Conservation (phyloP, 805 yeast genomes). For the Helenozyma baotianmanensis region DNA sequence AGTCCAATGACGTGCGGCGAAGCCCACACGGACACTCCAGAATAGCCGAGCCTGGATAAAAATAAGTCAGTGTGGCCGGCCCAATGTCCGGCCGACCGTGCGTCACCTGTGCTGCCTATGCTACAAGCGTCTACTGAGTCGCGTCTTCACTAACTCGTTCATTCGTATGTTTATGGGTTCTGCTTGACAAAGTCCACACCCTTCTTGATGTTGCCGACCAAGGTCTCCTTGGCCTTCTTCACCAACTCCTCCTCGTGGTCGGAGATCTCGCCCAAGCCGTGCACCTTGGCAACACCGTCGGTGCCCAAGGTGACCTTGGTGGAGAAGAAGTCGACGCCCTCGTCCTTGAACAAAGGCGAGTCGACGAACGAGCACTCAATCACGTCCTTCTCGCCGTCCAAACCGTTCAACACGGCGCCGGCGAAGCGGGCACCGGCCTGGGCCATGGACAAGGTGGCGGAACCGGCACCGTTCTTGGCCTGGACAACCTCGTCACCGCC, state of each 20-base stretch:
- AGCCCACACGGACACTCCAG: too few species aligned
- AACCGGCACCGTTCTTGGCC: conserved; percentile 92
- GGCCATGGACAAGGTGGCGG: conserved; percentile 92
- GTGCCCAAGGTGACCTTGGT: conserved; percentile 91
- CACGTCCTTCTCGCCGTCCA: conserved; percentile 59
- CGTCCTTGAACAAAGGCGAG: conserved; percentile 74
- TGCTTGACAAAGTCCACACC: conserved; percentile 83
- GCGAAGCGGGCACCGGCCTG: conserved; percentile 82
- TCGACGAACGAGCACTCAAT: conserved; percentile 71
- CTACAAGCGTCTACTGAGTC: too few species aligned
- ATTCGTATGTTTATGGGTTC: conserved; percentile 45
- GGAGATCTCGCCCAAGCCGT: conserved; percentile 68
- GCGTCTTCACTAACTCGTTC: too few species aligned
- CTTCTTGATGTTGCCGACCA: conserved; percentile 86
- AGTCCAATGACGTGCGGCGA: too few species aligned
- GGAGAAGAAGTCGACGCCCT: conserved; percentile 96
- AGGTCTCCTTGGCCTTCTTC: conserved; percentile 79
- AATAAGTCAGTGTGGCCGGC: too few species aligned
- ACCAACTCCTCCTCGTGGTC: conserved; percentile 82
- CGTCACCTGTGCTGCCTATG: too few species aligned
- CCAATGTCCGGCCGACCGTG: too few species aligned
- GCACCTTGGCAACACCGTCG: conserved; percentile 81
- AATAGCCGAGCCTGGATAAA: too few species aligned
- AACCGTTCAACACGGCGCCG: conserved; percentile 58
- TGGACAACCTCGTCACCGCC: conserved; percentile 96